Evolutionary conservation across 2,329 filamentous ascomycete species (phyloP), one percentile per base, ranked within the genome.

Genomic region (Beauveria scarabaeidicola): DNA sequence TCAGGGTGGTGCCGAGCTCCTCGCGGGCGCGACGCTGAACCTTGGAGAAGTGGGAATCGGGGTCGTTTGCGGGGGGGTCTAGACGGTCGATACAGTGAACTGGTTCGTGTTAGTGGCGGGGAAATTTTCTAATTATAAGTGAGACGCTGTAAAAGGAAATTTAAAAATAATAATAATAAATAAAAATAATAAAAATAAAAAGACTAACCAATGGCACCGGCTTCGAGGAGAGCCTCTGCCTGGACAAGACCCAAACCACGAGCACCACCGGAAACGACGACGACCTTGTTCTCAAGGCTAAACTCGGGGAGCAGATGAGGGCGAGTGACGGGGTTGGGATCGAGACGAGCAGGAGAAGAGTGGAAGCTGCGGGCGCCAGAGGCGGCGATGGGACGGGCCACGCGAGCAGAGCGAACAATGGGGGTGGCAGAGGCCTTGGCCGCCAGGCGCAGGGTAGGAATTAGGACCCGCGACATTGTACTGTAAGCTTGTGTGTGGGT

Each of bases 201-300:
- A 8, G 5, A 25, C 41, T 52, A 68, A 84, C 80, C 84, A 61
- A 72, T 88, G 38, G 90, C 90, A 40, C 90, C 90, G 10, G 89
- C 89, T 71, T 94, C 89, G 43, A 93, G 76, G 51, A 94, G 77
- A 7, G 89, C 90, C 69, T 93, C 88, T 46, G 87, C 83, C 70
- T 93, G 88, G 23, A 88, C 87, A 44, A 95, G 77, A 44, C 90
- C 90, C 10, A 95, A 78, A 3, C 91, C 90, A 62, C 89, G 82
- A 8, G 85, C 90, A 60, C 82, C 90, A 52, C 90, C 90, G 2
- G 89, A 89, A 21, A 95, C 87, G 48, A 91, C 73, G 57, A 92
- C 80, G 17, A 92, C 86, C 72, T 88, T 91, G 73, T 84, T 82
- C 63, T 82, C 79, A 63, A 95, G 80, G 67, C 81, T 86, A 77